These are phyloP conservation scores for Blepharisma undulans DNA, from an alignment of 169 alveolate genomes.

Conservation along the genomic window DNA sequence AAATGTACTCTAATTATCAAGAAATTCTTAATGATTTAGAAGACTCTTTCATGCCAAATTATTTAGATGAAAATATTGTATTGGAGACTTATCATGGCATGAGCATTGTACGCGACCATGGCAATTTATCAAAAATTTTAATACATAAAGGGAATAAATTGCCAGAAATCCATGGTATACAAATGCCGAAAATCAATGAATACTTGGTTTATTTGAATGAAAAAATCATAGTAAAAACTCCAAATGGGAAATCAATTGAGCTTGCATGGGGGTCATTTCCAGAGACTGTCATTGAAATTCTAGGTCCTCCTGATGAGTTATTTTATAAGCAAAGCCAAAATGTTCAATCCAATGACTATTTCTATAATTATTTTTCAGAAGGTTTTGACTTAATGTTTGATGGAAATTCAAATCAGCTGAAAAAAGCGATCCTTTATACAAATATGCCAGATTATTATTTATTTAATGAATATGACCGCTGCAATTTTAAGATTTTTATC, in stretches of 20 bases:
- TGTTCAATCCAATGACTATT: background rate
- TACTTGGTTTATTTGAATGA: background rate
- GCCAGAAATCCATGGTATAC: background rate
- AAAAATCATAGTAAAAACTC: background rate
- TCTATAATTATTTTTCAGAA: background rate
- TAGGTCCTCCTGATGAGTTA: background rate
- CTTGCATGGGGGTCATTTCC: background rate
- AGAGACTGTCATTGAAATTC: background rate
- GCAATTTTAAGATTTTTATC: background rate
- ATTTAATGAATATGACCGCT: conserved; percentile 12
- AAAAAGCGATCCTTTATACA: background rate
- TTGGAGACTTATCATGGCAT: background rate
- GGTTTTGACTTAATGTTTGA: conserved; percentile 13
- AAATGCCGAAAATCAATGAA: background rate
- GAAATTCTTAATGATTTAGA: background rate
- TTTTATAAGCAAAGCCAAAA: background rate
- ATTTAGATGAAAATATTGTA: background rate
- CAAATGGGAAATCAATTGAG: background rate
- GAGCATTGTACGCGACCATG: background rate
- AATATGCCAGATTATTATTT: background rate
- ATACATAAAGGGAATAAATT: background rate
- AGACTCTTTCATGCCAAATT: background rate
- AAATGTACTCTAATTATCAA: background rate
- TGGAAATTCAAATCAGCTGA: background rate
- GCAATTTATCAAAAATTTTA: background rate